Base-by-base conservation (phyloP, 2,329 filamentous ascomycete species). In the Colletotrichum gloeosporioides region DNA sequence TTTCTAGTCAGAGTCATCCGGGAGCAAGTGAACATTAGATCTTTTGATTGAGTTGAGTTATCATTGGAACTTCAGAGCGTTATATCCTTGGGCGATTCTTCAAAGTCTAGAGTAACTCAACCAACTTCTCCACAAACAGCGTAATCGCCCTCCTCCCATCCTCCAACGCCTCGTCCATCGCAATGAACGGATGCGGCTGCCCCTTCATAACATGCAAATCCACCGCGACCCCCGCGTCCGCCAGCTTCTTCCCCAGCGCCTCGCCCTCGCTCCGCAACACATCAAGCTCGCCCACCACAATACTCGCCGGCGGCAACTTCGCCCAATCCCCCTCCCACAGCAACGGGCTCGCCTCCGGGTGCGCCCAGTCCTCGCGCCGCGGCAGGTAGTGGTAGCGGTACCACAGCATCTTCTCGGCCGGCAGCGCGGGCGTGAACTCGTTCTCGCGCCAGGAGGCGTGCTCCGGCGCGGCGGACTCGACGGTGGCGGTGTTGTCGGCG, bases 401-500 rank as follows among this genome's bases (percentile, higher is more conserved):
- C 90, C 91, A 92, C 65, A 90, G 80, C 90, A 92, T 92, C 81
- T 92, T 92, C 4, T 83, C 83, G 0, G 90, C 89, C 0, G 90
- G 88, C 3, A 92, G 84, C 0, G 90, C 89, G 1, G 90, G 87
- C 0, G 87, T 86, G 79, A 87, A 84, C 78, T 91, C 84, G 79
- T 90, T 90, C 61, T 87, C 85, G 18, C 81, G 84, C 85, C 89
- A 92, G 4, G 89, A 88, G 2, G 82, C 79, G 72, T 86, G 89
- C 63, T 76, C 80, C 18, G 74, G 89, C 34, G 71, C 79, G 10
- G 70, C 39, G 0, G 74, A 70, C 16, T 83, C 83, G 8, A 89
- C 89, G 2, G 88, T 90, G 8, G 90, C 90, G 1, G 89, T 91
- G 82, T 92, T 92, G 81, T 92, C 90, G 44, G 86, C 89, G 9